These are phyloP conservation scores for Pichia inconspicua DNA, from an alignment of 1,139 yeast genomes.

Conservation along the genomic window DNA sequence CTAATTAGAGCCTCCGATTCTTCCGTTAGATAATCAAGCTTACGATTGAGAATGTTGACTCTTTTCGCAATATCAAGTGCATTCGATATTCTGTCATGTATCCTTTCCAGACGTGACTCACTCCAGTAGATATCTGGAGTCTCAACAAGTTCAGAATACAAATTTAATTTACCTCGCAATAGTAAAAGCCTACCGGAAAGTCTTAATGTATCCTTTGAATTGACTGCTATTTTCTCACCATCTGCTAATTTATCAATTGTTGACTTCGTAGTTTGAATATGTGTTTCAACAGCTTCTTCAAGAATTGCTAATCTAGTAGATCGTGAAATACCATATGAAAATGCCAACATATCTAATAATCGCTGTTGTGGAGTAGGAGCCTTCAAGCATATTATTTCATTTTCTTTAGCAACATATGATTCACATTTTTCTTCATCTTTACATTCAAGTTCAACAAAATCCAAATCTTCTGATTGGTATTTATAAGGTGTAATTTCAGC, in stretches of 20 bases:
- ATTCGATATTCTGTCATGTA: conserved; percentile 63
- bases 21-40: conserved; percentile 84
- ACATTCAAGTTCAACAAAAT: conserved; percentile 50
- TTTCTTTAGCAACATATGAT: conserved; percentile 12
- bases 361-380: conserved; percentile 41
- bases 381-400: conserved; percentile 16
- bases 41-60: conserved; percentile 70
- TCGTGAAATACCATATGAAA: conserved; percentile 78
- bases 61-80: conserved; percentile 71
- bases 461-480: conserved; percentile 80
- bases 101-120: conserved; percentile 72
- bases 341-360: conserved; percentile 75
- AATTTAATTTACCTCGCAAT: conserved; percentile 70
- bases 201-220: conserved; percentile 56
- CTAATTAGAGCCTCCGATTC: conserved; percentile 73
- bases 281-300: conserved; percentile 64
- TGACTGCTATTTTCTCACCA: conserved; percentile 51
- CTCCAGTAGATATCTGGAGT: conserved; percentile 93
- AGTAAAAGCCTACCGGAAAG: conserved; percentile 69
- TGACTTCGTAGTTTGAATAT: conserved; percentile 51
- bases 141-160: conserved; percentile 84
- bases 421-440: conserved; percentile 21
- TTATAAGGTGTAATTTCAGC: conserved; percentile 47
- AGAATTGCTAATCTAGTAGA: conserved; percentile 77
- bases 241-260: conserved; percentile 60